Evolutionary conservation across 2,329 filamentous ascomycete genomes (phyloP).

Genomic region (Orbilia blumenaviensis): DNA sequence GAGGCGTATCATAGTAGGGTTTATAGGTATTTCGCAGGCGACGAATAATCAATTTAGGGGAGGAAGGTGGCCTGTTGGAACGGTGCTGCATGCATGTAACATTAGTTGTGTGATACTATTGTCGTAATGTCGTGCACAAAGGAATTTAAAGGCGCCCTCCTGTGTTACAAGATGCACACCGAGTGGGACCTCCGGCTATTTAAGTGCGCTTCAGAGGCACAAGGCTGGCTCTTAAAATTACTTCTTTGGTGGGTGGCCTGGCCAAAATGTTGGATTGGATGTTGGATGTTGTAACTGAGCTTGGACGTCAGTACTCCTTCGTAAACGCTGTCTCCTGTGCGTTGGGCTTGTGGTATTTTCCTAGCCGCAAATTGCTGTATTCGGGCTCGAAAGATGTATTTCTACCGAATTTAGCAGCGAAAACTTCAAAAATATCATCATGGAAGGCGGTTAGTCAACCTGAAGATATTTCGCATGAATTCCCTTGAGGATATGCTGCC

Average conservation of each 20-base stretch:
- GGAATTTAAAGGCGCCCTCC: background rate
- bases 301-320: background rate
- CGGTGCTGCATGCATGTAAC: background rate
- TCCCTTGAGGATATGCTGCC: background rate
- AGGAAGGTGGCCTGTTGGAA: background rate
- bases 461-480: background rate
- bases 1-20: background rate
- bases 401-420: background rate
- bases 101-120: background rate
- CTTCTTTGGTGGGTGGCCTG: background rate
- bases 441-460: background rate
- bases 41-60: background rate
- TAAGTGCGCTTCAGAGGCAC: background rate
- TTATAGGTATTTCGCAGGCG: background rate
- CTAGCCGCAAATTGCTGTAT: background rate
- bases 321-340: background rate
- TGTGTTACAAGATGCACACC: no score
- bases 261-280: conserved; percentile 1
- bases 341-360: conserved; percentile 16
- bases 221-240: background rate
- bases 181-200: background rate
- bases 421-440: background rate
- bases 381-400: background rate
- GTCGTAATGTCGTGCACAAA: background rate
- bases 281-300: background rate